phyloP scores from a whole-genome alignment of 352 stramenopile genomes.

The Globisporangium splendens region DNA sequence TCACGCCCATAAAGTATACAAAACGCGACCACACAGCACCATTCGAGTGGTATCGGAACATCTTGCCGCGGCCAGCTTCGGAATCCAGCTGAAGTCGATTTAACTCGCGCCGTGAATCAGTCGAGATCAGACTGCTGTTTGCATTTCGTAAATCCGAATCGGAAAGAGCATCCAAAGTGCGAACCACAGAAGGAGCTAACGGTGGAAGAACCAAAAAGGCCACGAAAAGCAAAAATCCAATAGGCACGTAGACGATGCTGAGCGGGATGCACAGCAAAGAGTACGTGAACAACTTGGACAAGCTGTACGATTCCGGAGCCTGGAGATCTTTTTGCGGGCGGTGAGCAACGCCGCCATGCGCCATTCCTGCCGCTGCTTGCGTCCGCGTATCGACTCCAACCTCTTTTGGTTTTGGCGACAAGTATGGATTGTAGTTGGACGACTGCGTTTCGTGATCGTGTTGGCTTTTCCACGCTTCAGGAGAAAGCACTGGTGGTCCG shows the following conservation, averaged over 20 bases:
- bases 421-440: conserved; percentile 45
- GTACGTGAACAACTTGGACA: conserved; percentile 62
- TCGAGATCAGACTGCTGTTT: conserved; percentile 55
- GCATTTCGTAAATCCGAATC: conserved; percentile 75
- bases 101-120: conserved; percentile 55
- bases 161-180: conserved; percentile 57
- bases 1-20: conserved; percentile 61
- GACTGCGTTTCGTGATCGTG: conserved; percentile 24
- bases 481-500: conserved; percentile 5
- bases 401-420: conserved; percentile 52
- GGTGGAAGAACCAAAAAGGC: conserved; percentile 58
- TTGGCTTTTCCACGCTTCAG: conserved; percentile 10
- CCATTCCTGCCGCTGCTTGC: background rate
- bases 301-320: conserved; percentile 36
- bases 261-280: conserved; percentile 54
- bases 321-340: conserved; percentile 3
- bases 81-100: conserved; percentile 40
- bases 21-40: conserved; percentile 63
- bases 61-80: conserved; percentile 21
- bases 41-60: conserved; percentile 61
- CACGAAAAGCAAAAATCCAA: conserved; percentile 53
- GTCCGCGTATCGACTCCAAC: background rate
- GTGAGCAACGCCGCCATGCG: background rate
- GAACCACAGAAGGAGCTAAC: conserved; percentile 43
- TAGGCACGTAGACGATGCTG: conserved; percentile 50